Evolutionary conservation across 2,329 filamentous ascomycete species (phyloP), one percentile per base, ranked within the genome.

Genomic region (Didymella pinodella): DNA sequence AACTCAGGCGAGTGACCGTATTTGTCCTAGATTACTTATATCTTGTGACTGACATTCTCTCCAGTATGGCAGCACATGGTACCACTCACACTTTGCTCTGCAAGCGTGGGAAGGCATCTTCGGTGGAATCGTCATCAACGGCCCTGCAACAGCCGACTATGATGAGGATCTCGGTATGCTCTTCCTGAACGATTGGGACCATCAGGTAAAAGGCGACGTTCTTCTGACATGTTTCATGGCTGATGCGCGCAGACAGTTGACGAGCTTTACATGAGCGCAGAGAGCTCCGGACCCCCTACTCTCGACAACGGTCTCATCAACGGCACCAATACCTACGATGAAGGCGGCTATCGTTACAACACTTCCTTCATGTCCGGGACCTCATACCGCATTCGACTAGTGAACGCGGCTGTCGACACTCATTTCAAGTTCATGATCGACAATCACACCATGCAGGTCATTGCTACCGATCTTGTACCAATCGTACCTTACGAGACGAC

Each of bases 231-330:
- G 7, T 22, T 25, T 32, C n/a, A 7, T 22, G n/a, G 22, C 31
- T 58, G 46, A 53, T 14, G 48, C n/a, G 10, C 16, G 32, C 36
- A 73, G 64, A 75, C 78, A 28, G 73, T 75, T 16, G 75, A 79
- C 48, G 67, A 72, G 31, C 72, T 78, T 41, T 79, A 72, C 44
- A 56, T 65, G 20, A 26, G 28, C 10, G 74, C 74, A 11, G 56
- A 75, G 38, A 61, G 61, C 22, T 61, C 52, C 7, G 69, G 70
- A 2, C 75, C 78, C 3, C 75, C 69, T 10, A 75, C 68, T 4
- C 55, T 80, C 11, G 77, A 80, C 63, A 81, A 76, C 48, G 78
- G 75, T 51, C 66, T 81, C 5, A 80, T 81, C 69, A 81, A 81
- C 63, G 79, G 79, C 22, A 77, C 73, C 59, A 81, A 81, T 61